These are phyloP conservation scores for Teunomyces kruisii DNA, from an alignment of 805 yeast species.

Conservation along the genomic window DNA sequence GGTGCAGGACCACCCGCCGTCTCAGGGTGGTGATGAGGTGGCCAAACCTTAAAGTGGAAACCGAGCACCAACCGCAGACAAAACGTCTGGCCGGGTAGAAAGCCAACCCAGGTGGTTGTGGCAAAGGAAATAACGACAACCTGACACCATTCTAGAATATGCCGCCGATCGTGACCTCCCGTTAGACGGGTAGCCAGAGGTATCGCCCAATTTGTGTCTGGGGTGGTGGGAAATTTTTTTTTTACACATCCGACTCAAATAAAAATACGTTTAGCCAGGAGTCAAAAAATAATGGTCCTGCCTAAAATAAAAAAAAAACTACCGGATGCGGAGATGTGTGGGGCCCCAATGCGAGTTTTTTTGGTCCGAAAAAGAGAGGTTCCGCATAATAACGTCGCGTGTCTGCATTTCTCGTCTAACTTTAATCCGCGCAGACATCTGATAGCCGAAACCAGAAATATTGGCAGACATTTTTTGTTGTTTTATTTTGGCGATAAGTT, in stretches of 20 bases:
- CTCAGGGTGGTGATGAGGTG: too few relatives aligned
- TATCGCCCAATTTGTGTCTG: background rate
- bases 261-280: background rate
- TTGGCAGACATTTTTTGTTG: background rate
- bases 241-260: too few relatives aligned
- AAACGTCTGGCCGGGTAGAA: too few relatives aligned
- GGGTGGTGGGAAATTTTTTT: background rate
- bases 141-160: too few relatives aligned
- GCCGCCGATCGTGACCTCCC: background rate
- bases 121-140: too few relatives aligned
- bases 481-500: too few relatives aligned
- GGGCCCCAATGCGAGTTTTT: background rate
- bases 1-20: too few relatives aligned
- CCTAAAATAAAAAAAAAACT: background rate
- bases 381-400: constrained; percentile 2
- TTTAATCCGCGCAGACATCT: background rate
- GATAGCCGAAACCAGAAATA: constrained; percentile 2
- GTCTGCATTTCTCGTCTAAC: constrained; percentile 5
- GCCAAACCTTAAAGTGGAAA: too few relatives aligned
- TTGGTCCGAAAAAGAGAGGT: constrained; percentile 4
- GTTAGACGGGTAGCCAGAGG: background rate
- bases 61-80: too few relatives aligned
- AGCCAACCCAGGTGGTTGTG: too few relatives aligned
- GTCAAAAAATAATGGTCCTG: background rate
- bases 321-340: background rate